Base-by-base conservation (phyloP, 257 asterid genomes). In the Rubia yunnanensis region DNA sequence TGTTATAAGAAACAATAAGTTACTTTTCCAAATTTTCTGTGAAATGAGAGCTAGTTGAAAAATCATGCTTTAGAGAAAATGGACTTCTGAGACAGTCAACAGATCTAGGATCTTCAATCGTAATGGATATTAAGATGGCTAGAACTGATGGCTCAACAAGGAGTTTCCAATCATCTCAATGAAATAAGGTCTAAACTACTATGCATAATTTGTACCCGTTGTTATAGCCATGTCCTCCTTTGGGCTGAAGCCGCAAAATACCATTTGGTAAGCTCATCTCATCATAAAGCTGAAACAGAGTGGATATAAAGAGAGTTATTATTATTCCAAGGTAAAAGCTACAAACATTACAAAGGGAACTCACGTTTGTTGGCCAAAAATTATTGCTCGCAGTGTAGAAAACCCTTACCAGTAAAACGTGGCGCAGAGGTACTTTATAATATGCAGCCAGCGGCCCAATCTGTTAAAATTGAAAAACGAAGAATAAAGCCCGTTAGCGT, bases 251-350 rank as follows among this genome's bases (percentile, higher is more conserved):
- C 87, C 99, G 88, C 74, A 90, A 62, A 65, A 94, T 92, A 73
- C 96, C 97, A 75, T 90, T 94, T 6, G 96, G 99, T 74, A 90
- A 84, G 80, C 89, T 88, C 95, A 90, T 90, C 80, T 94, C 97
- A 74, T 94, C 97, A 61, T 94, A 85, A 55, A 90, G 81, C 99
- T 92, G 68, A 44, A 82, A 69, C 41, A 13, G 39, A 68, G 4
- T 60, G 68, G 17, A 13, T 36, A 62, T 46, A 17, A n/a, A n/a
- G 20, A 46, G 50, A 18, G 55, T 1, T 28, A 53, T n/a, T 31
- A 27, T 76, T 35, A 53, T 65, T 27, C 13, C 11, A 18, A 44
- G 36, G n/a, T 23, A 30, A 57, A 63, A 49, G 24, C 50, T 23
- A 34, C 48, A 13, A 20, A 28, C 20, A 23, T 48, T 18, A 10